Evolutionary conservation across 768 basidiomycete species (phyloP), one percentile per base, ranked within the genome.

Genomic region (Sporobolomyces pararoseus): DNA sequence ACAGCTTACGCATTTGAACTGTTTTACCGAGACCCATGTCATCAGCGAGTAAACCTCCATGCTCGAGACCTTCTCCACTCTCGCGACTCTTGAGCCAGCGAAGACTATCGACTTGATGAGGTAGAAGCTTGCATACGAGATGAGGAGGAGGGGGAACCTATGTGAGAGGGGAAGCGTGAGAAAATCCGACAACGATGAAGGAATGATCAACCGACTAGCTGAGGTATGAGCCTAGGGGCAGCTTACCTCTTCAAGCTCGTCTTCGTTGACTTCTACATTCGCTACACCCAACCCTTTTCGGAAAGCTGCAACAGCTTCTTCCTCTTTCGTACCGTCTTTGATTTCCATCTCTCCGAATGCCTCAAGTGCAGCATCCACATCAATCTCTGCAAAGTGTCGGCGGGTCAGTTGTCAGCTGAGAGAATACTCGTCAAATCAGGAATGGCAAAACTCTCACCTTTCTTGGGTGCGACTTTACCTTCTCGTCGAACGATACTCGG

Each of bases 71-170:
- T 12, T 83, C 79, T 79, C 59, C 59, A 29, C 19, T 49, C 25
- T 98, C 95, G 25, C 94, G 84, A 10, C 87, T 85, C 29, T 82
- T 82, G 89, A 99, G 93, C 94, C 94, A 99, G 31, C 80, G 79
- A 0, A 92, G 83, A 27, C 91, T 91, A 55, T 89, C 81, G 13
- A 96, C 82, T 75, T 99, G 96, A 21, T 74, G 67, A 7, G 73
- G 60, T 2, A 68, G 46, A 23, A 74, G 66, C 23, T 34, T 64
- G 69, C 62, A 60, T 3, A 17, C 29, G 14, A 70, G 68, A 19
- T 68, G 64, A 1, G 39, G 29, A 1, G 65, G 66, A 9, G 63
- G 55, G 0, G 58, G 17, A 50, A 64, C 25, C 34, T 27, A 51
- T 9, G n/a, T 27, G 10, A 10, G 46, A 23, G 39, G 10, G 39